These are phyloP conservation scores for Alopecurus myosuroides DNA, from an alignment of 176 grass and related monocot species.

Conservation along the genomic window DNA sequence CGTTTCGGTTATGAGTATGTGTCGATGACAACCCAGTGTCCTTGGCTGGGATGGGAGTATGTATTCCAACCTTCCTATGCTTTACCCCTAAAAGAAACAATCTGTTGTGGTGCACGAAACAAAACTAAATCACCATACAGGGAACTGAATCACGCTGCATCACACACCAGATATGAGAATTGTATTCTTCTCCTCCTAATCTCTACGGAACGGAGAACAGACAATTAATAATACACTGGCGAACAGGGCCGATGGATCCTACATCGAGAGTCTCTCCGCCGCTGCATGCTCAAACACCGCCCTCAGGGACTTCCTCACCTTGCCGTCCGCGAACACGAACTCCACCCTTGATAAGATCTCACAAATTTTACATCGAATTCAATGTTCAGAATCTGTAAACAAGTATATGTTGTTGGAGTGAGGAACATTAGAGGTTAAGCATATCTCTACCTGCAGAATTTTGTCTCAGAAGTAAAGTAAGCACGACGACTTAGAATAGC, in stretches of 20 bases:
- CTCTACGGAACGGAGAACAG: not conserved
- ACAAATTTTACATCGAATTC: not conserved
- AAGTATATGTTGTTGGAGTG: not conserved
- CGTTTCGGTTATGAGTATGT: too few relatives aligned
- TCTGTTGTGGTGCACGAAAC: not conserved
- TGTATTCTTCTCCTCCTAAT: not conserved
- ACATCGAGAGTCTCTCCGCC: slow-evolving; percentile 16
- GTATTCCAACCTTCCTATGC: too few relatives aligned
- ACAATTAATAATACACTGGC: too few relatives aligned
- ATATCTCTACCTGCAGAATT: slow-evolving; percentile 80
- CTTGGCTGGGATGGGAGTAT: too few relatives aligned
- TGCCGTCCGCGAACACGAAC: slow-evolving; percentile 52
- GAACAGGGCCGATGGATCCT: not conserved
- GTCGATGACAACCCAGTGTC: too few relatives aligned
- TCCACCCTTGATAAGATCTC: slow-evolving; percentile 69
- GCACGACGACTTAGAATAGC: not conserved
- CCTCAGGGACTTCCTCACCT: slow-evolving; percentile 55
- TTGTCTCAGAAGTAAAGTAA: slow-evolving; percentile 12
- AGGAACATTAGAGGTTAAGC: slow-evolving; percentile 87
- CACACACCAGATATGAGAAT: not conserved
- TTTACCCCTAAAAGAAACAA: too few relatives aligned
- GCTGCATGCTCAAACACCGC: slow-evolving; percentile 48
- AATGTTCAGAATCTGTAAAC: not conserved
- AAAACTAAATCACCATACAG: not conserved
- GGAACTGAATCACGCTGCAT: not conserved